Base-by-base conservation (phyloP, 306 rosid species). In the Vachellia collinsii region DNA sequence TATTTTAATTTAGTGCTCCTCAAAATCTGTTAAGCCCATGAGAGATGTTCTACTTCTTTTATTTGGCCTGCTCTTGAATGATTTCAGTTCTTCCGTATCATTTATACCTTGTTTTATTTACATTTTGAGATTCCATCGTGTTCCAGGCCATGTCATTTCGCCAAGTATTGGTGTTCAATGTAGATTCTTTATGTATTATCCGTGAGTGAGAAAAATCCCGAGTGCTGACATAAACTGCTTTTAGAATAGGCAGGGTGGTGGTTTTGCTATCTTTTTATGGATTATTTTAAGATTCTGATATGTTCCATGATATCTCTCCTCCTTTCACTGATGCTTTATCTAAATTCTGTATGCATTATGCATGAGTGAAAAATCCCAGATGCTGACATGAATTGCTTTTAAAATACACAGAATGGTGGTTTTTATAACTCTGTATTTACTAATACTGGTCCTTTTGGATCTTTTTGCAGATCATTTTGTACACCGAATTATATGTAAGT, bases 401-500 rank as follows among this genome's bases (percentile, higher is more conserved):
- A 25, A 39, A 50, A 59, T 48, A 43, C 77, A 58, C 17, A 37
- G 19, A 38, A 65, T 46, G 3, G 42, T 68, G 46, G 61, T 42
- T 87, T 29, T 66, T 37, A 48, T 56, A 78, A 82, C 77, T 62
- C 78, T 8, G 16, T 38, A 47, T 70, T 81, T 79, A 72, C 87
- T 86, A 20, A 79, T 84, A 44, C 22, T 79, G 20, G n/a, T 37
- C 47, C 44, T 75, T 81, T 77, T 80, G 75, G 46, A 66, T 79
- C 59, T 69, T 71, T 82, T 77, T 83, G 87, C 98, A 94, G 98
- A 86, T 94, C 68, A 19, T 89, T 80, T 77, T 94, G 81, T 94
- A 94, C 70, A 65, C 74, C n/a, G 97, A 92, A 82, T 82, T 94
- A 87, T 92, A 92, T 65, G 98, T 94, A 86, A 92, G 98, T 88